A percentile compares a stretch with the other conserved stretches of the same genome.
Conservation (phyloP, 306 rosid genomes). For the Abrus pulchellus region DNA sequence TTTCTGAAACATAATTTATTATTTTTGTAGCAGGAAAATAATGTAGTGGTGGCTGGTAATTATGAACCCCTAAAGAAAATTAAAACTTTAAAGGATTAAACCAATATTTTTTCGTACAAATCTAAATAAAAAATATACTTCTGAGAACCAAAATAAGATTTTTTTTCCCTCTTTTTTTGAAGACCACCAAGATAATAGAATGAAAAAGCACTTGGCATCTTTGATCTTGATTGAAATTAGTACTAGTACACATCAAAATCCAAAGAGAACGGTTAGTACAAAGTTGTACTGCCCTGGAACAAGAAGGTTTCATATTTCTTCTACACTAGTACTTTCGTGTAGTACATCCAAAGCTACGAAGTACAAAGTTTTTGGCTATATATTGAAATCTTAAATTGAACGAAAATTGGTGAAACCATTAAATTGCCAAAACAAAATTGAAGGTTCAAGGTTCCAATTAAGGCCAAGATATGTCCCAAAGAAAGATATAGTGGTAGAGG, state of each 20-base stretch:
- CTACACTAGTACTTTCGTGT: neutral
- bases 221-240: neutral
- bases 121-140: too few species aligned
- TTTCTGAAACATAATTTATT: too few species aligned
- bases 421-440: neutral
- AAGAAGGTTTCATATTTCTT: neutral
- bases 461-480: neutral
- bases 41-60: too few species aligned
- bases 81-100: too few species aligned
- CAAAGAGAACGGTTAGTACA: conserved; percentile 12
- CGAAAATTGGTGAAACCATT: neutral
- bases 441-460: neutral
- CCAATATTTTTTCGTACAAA: too few species aligned
- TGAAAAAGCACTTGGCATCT: neutral
- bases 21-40: too few species aligned
- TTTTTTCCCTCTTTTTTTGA: too few species aligned
- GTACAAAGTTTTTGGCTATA: neutral
- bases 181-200: neutral
- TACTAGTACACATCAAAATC: neutral
- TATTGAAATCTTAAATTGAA: neutral
- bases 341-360: conserved; percentile 28
- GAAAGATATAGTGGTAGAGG: conserved; percentile 40
- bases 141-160: too few species aligned
- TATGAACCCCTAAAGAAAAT: too few species aligned
- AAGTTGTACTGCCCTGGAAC: conserved; percentile 18